These are phyloP conservation scores for Emmonsiellopsis sp. DNA, from an alignment of 2,329 filamentous ascomycete genomes.

Conservation along the genomic window DNA sequence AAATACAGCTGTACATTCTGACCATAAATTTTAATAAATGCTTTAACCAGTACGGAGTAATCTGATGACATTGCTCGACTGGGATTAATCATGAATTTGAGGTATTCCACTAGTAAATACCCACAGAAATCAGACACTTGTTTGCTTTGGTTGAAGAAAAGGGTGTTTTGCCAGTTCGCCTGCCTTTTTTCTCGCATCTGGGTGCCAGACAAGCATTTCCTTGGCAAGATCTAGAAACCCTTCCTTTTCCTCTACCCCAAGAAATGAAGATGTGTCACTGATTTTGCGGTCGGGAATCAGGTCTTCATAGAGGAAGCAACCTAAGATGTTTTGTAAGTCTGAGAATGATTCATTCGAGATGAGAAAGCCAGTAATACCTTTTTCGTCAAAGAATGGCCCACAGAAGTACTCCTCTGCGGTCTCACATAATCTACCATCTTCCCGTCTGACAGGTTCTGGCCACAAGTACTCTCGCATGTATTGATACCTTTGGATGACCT, in stretches of 20 bases:
- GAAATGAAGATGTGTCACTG: constrained; percentile 18
- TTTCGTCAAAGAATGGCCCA: constrained; percentile 18
- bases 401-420: constrained; percentile 14
- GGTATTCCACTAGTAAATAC: constrained; percentile 11
- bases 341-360: constrained; percentile 11
- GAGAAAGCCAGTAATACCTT: constrained; percentile 14
- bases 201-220: constrained; percentile 24
- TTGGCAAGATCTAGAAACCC: constrained; percentile 22
- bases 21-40: constrained; percentile 4
- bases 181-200: constrained; percentile 19
- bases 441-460: constrained; percentile 11
- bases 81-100: constrained; percentile 9
- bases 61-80: constrained; percentile 8
- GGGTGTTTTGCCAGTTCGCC: constrained; percentile 20
- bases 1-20: too few relatives aligned
- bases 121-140: constrained; percentile 14
- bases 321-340: constrained; percentile 18
- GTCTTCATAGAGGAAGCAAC: constrained; percentile 23
- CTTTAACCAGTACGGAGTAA: constrained; percentile 5
- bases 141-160: constrained; percentile 21
- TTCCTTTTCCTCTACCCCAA: constrained; percentile 21
- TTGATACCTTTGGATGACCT: constrained; percentile 16
- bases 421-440: constrained; percentile 10
- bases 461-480: constrained; percentile 10
- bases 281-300: constrained; percentile 24